Evolutionary conservation across 2,329 filamentous ascomycete genomes (phyloP).

Genomic region (Dactylonectria macrodidyma): DNA sequence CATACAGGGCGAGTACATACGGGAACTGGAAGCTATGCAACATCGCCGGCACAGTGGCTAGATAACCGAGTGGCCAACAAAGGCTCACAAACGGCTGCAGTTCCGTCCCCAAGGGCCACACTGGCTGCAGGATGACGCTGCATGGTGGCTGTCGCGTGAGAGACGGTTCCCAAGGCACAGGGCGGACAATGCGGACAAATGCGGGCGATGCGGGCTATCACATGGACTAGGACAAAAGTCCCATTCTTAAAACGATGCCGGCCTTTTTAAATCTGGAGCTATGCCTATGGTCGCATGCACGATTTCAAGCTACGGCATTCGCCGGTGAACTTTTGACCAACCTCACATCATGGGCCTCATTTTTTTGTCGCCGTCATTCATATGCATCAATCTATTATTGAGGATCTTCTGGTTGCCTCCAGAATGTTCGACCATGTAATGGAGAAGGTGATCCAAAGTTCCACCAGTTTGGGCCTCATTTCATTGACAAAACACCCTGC

Average conservation of each 20-base stretch:
- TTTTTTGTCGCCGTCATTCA: not conserved
- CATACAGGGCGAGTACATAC: not conserved
- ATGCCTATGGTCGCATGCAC: slow-evolving; percentile 8
- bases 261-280: slow-evolving; percentile 7
- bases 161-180: slow-evolving; percentile 3
- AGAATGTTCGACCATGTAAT: too few relatives aligned
- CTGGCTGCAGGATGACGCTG: slow-evolving; percentile 25
- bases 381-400: not conserved
- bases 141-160: slow-evolving; percentile 19
- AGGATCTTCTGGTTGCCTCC: too few relatives aligned
- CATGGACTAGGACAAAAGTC: slow-evolving; percentile 28
- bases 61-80: not conserved
- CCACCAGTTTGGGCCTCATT: too few relatives aligned
- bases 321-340: not conserved
- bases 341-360: not conserved
- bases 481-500: not conserved
- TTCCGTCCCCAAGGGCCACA: not conserved
- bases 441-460: too few relatives aligned
- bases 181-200: not conserved
- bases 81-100: not conserved
- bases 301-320: slow-evolving; percentile 1
- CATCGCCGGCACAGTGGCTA: not conserved
- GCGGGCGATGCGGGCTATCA: not conserved
- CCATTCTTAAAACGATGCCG: slow-evolving; percentile 12
- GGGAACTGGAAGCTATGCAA: not conserved